Base-by-base conservation (phyloP, 768 basidiomycete species). In the Omphalotus guepiniiformis region DNA sequence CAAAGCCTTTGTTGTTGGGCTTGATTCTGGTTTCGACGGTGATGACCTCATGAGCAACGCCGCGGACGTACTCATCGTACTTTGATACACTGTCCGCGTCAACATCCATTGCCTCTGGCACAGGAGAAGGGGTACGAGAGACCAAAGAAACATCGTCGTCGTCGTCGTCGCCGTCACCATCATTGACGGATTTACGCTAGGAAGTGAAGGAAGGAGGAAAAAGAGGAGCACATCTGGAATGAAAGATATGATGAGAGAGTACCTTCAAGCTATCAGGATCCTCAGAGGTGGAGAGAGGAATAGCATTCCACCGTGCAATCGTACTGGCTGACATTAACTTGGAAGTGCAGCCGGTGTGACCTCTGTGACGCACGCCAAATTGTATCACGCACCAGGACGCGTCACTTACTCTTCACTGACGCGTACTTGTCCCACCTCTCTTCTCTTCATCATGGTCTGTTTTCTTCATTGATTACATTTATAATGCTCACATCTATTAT, bases 21-120 rank as follows among this genome's bases (percentile, higher is more conserved):
- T 85, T 85, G 56, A 93, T 82, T 62, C 75, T 88, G 34, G 88
- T 91, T 42, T 92, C 84, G 46, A 91, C 79, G 6, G 90, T 91
- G 52, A 91, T 76, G 54, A 81, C 72, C 58, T 92, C 89, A 26
- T 69, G 76, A 39, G 70, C 39, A 38, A 18, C 70, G 7, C 73
- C 72, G 25, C 62, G 67, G 42, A 77, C 63, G 59, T 81, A 76
- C 58, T 86, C 83, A 54, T 88, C 85, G 59, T 87, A 86, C 56
- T 80, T 80, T 62, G 72, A 67, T 39, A 75, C 56, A 55, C 64
- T 46, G 29, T 58, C 61, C n/a, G 47, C 47, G 52, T 78, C 76
- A 32, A 75, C 63, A 48, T 85, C 79, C 76, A 78, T 80, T 23
- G 63, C 56, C 52, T 77, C 72, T 21, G 74, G 68, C 1, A 58